Evolutionary conservation across 164 flowering plant species (phyloP).

Genomic region (Aristolochia contorta): DNA sequence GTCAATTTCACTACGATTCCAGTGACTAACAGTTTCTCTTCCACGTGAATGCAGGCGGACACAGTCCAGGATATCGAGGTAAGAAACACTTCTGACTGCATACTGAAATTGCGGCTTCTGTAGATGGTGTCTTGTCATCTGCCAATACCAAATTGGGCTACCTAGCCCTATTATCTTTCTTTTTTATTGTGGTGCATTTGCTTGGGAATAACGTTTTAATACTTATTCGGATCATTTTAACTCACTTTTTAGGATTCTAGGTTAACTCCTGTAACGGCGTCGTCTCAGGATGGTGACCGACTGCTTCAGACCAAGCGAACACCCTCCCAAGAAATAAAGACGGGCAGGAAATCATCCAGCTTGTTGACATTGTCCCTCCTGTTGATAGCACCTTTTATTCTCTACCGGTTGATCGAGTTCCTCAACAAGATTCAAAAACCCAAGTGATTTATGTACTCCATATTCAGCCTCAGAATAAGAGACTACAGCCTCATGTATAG

Average conservation of each 20-base stretch:
- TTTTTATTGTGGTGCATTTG: background rate
- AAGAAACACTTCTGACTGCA: no score
- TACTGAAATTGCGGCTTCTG: no score
- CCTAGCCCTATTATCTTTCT: background rate
- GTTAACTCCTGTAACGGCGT: conserved; percentile 14
- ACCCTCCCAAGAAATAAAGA: conserved; percentile 23
- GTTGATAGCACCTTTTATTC: background rate
- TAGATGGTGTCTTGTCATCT: no score
- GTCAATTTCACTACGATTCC: background rate
- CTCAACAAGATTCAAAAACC: background rate
- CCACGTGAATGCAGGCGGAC: conserved; percentile 13
- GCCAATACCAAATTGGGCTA: no score
- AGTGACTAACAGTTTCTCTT: background rate
- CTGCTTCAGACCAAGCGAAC: conserved; percentile 16
- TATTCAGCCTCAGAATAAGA: no score
- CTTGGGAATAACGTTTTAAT: background rate
- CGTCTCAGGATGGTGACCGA: conserved; percentile 8
- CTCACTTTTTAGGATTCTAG: conserved; percentile 21
- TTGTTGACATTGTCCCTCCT: background rate
- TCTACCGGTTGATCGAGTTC: background rate
- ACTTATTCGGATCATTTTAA: conserved; percentile 15
- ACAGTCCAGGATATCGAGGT: conserved; percentile 18
- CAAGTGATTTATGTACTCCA: background rate
- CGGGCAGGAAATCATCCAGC: conserved; percentile 4
- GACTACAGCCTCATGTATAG: no score